Base-by-base conservation (phyloP, 805 yeast species). In the Nakazawaea molendinolei region DNA sequence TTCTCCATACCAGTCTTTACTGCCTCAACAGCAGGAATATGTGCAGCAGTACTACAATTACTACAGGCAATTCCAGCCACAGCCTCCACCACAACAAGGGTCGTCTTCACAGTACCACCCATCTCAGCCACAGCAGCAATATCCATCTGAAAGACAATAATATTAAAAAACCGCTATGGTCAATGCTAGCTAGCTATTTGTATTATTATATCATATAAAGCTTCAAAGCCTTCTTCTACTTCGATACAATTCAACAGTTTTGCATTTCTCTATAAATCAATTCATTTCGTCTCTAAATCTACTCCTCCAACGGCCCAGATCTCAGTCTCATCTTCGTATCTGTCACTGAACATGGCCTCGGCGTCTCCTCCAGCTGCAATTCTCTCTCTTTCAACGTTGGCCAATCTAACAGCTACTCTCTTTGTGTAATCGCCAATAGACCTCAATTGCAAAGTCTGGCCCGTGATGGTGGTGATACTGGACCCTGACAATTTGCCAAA, bases 341-440 rank as follows among this genome's bases (percentile, higher is more conserved):
- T 72, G 54, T 89, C 97, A 44, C 87, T 76, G 53, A 71, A 83
- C 71, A 86, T 76, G 0, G 90, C 72, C 50, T 86, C 95, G 12
- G 69, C 83, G 52, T 86, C 96, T 45, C 95, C 95, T 41, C 95
- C 96, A 10, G 86, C 92, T 15, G 73, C 81, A 20, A 86, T 70
- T 66, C 95, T 75, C 49, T 87, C 97, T 50, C 90, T 72, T 53
- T 87, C 96, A 31, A 86, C 87, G 17, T 65, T 67, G 0, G 96
- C 97, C 48, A 90, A 73, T 55, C 97, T 72, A 33, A 68, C 55
- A n/a, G 83, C 97, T 20, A 90, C 95, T 59, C 98, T 76, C 62
- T 76, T 83, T 3, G 94, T 82, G 58, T 86, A 90, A 51, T 90
- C 98, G 17, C 81, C 75, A 44, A 90, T 69, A 0, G 95, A 83